Evolutionary conservation across 1,284 basidiomycete species (phyloP), one percentile per base, ranked within the genome.

Genomic region (Leccinum fallax): DNA sequence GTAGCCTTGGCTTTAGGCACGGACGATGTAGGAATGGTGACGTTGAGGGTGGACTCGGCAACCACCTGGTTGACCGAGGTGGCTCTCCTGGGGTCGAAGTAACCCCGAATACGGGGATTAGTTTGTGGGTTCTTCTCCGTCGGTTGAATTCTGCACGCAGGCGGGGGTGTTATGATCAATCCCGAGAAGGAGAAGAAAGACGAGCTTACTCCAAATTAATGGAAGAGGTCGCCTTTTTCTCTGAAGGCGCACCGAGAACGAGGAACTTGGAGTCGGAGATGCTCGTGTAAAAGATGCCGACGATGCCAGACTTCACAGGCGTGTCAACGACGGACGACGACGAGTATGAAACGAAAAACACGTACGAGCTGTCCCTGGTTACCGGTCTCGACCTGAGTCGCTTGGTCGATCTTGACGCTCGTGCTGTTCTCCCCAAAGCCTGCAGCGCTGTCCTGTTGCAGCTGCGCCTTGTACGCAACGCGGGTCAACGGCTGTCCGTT

Each of bases 401-500:
- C 57, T 1, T 69, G 74, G 24, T 74, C 56, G 5, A 74, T 64
- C 32, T 30, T 66, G 49, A 74, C 75, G 6, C 9, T 40, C 1
- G 74, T 64, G 8, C 28, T 13, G 9, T n/a, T 36, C 30, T 75
- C 69, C 5, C 7, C 55, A 3, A 48, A 24, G 7, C 32, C 62
- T 21, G 72, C 74, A 0, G 65, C 70, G 8, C 75, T 76, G 55
- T 75, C 61, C 15, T 40, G 38, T n/a, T 69, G 66, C 30, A 77
- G 61, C n/a, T 65, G 59, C 4, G 57, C 11, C 63, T 73, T 71
- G 65, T 75, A 76, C 16, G 62, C 64, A 0, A 67, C 62, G 5
- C 73, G 73, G 11, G 70, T 58, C 26, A 73, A 11, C 15, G 63
- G 21, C 51, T 73, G 63, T 28, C 75, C 78, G 61, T 81, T 81